These are phyloP conservation scores for Quercus phellos DNA, from an alignment of 331 rosid species.

Conservation along the genomic window DNA sequence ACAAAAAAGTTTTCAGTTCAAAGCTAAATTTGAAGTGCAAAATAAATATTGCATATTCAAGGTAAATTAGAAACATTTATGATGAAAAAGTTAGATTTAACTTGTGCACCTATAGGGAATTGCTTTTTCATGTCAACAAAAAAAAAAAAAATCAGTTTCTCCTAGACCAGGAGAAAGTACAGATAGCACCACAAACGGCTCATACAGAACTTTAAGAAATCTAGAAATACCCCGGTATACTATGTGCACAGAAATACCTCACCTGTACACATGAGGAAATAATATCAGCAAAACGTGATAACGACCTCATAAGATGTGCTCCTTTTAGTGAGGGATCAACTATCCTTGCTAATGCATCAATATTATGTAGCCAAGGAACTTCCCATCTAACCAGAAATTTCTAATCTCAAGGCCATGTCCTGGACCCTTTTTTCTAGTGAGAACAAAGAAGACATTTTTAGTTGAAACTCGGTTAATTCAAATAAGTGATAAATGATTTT, in stretches of 20 bases:
- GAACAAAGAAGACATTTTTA: not conserved
- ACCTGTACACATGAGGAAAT: slow-evolving; percentile 77
- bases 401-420: slow-evolving; percentile 68
- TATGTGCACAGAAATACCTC: not conserved
- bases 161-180: not conserved
- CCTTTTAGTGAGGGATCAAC: slow-evolving; percentile 69
- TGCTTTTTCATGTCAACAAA: not conserved
- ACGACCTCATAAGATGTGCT: slow-evolving; percentile 55
- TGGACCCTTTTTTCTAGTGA: slow-evolving; percentile 6
- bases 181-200: not conserved
- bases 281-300: slow-evolving; percentile 76
- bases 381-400: slow-evolving; percentile 82
- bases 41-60: not conserved
- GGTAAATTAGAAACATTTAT: not conserved
- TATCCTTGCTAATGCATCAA: slow-evolving; percentile 83
- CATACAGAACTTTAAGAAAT: not conserved
- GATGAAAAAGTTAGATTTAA: not conserved
- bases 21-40: not conserved
- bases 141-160: not conserved
- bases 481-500: not conserved
- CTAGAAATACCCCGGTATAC: not conserved
- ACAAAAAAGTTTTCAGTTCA: not conserved
- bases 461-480: slow-evolving; percentile 1
- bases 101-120: not conserved
- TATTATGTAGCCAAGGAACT: slow-evolving; percentile 80